A percentile compares a stretch with the other conserved stretches of the same genome.
Evolutionary conservation across 2,329 filamentous ascomycete species (phyloP).

Genomic region (Trichoderma koningiopsis): DNA sequence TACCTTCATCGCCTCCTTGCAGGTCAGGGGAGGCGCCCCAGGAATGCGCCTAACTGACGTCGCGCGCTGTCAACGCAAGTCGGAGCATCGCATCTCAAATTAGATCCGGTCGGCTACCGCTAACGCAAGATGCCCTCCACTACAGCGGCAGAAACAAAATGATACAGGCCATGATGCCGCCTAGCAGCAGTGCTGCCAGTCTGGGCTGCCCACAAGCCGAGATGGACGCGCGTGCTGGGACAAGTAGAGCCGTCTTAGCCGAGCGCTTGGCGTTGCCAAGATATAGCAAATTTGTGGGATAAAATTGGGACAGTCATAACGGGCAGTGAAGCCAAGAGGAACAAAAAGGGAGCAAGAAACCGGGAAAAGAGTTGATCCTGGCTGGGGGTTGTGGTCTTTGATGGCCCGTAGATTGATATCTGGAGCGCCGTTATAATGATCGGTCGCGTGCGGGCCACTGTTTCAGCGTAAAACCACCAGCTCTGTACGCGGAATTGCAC

Average conservation of each 20-base stretch:
- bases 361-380: neutral
- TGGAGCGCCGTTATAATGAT: neutral
- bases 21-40: neutral
- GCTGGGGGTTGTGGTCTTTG: neutral
- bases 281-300: neutral
- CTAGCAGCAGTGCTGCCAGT: neutral
- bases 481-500: neutral
- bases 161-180: neutral
- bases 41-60: neutral
- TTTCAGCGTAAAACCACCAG: neutral
- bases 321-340: neutral
- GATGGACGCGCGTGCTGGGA: conserved; percentile 15
- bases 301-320: neutral
- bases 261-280: neutral
- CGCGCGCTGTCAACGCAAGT: neutral
- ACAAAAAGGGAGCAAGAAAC: neutral
- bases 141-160: neutral
- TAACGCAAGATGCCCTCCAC: neutral
- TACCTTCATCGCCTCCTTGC: neutral
- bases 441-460: neutral
- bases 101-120: neutral
- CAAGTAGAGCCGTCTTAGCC: conserved; percentile 11
- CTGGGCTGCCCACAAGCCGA: neutral
- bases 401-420: neutral
- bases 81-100: neutral